Conservation (phyloP, 192 early-diverging fungal genomes). For the Coemansia sp. region DNA sequence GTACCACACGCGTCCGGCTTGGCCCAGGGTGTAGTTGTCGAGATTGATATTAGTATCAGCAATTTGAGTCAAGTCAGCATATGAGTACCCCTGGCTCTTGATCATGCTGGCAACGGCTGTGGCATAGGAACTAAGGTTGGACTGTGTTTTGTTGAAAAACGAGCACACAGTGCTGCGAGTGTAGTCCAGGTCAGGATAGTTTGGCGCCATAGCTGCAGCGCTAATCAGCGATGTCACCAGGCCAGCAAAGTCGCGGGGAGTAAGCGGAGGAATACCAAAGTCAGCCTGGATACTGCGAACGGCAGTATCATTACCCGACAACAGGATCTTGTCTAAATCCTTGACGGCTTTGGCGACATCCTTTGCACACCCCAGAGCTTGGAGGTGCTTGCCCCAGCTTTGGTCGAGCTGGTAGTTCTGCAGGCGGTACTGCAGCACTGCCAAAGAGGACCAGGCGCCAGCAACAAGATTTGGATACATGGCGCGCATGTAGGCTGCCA, state of each 20-base stretch:
- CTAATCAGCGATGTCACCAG: constrained; percentile 14
- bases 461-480: constrained; percentile 60
- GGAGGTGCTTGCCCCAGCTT: constrained; percentile 29
- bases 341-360: constrained; percentile 41
- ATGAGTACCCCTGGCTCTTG: constrained; percentile 3
- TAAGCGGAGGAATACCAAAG: constrained; percentile 25
- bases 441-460: constrained; percentile 67
- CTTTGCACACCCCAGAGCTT: constrained; percentile 30
- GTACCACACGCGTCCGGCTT: constrained; percentile 44
- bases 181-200: constrained; percentile 11
- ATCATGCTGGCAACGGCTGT: constrained; percentile 13
- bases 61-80: constrained; percentile 13
- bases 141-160: constrained; percentile 20
- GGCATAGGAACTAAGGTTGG: constrained; percentile 24
- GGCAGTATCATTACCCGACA: constrained; percentile 14
- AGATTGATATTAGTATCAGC: constrained; percentile 26
- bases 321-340: constrained; percentile 34
- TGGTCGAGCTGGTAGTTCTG: constrained; percentile 61
- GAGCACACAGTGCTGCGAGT: constrained; percentile 16
- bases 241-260: constrained; percentile 36
- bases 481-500: constrained; percentile 71
- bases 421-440: constrained; percentile 58
- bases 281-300: constrained; percentile 11
- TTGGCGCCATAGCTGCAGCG: constrained; percentile 11
- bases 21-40: constrained; percentile 35